Evolutionary conservation across 208 protist species (phyloP).

Genomic region (Sergeia podlipaevii): DNA sequence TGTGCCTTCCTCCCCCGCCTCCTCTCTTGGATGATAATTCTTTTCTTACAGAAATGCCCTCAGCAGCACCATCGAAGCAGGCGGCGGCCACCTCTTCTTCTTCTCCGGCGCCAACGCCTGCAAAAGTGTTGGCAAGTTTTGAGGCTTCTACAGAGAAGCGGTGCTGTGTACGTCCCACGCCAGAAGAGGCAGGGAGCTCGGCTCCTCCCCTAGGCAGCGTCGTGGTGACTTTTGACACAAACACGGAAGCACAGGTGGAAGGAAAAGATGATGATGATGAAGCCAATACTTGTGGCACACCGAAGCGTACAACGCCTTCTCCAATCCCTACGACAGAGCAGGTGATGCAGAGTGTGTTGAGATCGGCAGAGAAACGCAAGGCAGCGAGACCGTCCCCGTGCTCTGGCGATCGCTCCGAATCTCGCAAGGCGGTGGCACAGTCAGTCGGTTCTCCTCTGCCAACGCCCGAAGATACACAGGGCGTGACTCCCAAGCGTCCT

Average conservation of each 20-base stretch:
- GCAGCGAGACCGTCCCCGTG: conserved; percentile 4
- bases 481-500: conserved; percentile 16
- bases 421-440: neutral
- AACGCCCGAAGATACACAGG: neutral
- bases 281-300: neutral
- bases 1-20: neutral
- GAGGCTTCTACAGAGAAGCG: conserved; percentile 22
- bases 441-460: neutral
- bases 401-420: too few species aligned
- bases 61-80: too few species aligned
- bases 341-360: conserved; percentile 31
- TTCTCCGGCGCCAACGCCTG: conserved; percentile 21
- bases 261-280: neutral
- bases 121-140: conserved; percentile 16
- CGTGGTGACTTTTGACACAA: neutral
- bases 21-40: too few species aligned
- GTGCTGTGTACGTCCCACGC: conserved; percentile 7
- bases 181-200: neutral
- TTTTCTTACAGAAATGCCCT: too few species aligned
- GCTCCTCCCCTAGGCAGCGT: neutral
- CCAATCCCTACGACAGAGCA: conserved; percentile 17
- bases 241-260: too few species aligned
- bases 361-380: too few species aligned
- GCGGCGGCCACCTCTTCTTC: neutral
- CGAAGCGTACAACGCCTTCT: conserved; percentile 8